phyloP scores from a whole-genome alignment of 2,329 filamentous ascomycete genomes.

The Orbilia quercus region DNA sequence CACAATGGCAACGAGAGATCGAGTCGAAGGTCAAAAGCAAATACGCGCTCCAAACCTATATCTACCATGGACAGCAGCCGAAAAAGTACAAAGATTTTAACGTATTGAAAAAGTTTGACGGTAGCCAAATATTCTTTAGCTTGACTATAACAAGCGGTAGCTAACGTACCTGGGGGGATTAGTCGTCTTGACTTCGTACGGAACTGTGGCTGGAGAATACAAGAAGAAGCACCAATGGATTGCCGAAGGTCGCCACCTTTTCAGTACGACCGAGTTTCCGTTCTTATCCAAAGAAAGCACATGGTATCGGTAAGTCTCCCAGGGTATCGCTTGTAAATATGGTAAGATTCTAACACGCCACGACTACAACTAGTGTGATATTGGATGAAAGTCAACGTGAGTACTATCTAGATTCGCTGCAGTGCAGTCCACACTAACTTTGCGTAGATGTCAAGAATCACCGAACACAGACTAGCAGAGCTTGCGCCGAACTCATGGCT shows the following conservation, averaged over 20 bases:
- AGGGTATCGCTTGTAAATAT: conserved; percentile 65
- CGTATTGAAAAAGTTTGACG: conserved; percentile 73
- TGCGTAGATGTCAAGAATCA: conserved; percentile 77
- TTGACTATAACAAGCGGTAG: not conserved
- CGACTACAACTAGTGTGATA: conserved; percentile 74
- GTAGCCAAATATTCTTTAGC: conserved; percentile 36
- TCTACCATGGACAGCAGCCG: conserved; percentile 72
- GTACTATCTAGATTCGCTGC: not conserved
- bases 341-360: conserved; percentile 67
- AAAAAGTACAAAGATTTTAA: conserved; percentile 70
- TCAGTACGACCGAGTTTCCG: conserved; percentile 38
- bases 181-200: conserved; percentile 82
- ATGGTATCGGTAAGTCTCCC: conserved; percentile 43
- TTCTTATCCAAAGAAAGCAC: conserved; percentile 39
- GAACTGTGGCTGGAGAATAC: conserved; percentile 74
- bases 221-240: conserved; percentile 71
- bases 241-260: conserved; percentile 62
- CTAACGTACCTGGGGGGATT: not conserved
- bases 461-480: conserved; percentile 71
- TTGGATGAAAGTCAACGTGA: conserved; percentile 77
- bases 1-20: conserved; percentile 86
- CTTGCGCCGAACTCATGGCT: conserved; percentile 70
- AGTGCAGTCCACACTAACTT: conserved; percentile 5
- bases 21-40: conserved; percentile 72
- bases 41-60: conserved; percentile 73